Percentiles rank a stretch among this genome's conserved stretches.
These are phyloP conservation scores for Podospora pseudoanserina DNA, from an alignment of 495 filamentous ascomycete genomes.

Conservation along the genomic window DNA sequence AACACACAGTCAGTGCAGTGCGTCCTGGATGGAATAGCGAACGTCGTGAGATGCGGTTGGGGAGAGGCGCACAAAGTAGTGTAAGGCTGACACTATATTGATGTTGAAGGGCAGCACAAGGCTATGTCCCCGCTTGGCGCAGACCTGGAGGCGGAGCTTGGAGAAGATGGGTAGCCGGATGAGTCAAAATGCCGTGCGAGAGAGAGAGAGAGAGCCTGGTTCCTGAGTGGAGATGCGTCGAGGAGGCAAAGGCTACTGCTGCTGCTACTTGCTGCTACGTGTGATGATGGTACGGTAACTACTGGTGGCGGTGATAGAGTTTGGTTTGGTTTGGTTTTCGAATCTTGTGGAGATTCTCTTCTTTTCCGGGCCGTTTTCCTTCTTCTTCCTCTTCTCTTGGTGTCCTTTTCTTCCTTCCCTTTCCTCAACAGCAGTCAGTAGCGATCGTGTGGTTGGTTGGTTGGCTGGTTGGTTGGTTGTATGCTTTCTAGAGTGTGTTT, in stretches of 20 bases:
- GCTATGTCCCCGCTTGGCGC: conserved; percentile 11
- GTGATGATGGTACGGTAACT: neutral
- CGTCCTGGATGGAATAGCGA: conserved; percentile 37
- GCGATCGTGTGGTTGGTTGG: conserved; percentile 28
- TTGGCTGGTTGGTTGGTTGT: too few relatives aligned
- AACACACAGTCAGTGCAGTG: conserved; percentile 33
- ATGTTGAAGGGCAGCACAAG: conserved; percentile 14
- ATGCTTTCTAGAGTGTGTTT: neutral
- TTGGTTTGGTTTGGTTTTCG: neutral
- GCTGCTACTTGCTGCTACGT: neutral
- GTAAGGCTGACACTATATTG: conserved; percentile 21
- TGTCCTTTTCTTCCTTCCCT: conserved; percentile 14
- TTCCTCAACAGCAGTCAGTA: conserved; percentile 32
- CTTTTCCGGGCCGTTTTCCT: conserved; percentile 16
- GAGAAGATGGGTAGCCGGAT: neutral
- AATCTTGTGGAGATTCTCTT: conserved; percentile 1
- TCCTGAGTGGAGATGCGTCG: neutral
- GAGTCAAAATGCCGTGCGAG: conserved; percentile 6
- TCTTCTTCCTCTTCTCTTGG: conserved; percentile 16
- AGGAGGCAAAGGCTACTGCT: neutral
- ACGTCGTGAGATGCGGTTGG: conserved; percentile 32
- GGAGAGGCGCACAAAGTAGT: conserved; percentile 23
- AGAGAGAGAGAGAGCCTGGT: conserved; percentile 1
- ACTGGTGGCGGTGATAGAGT: neutral
- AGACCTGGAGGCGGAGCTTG: conserved; percentile 13